phyloP scores from a whole-genome alignment of 768 basidiomycete species.

The Rhodotorula toruloides region DNA sequence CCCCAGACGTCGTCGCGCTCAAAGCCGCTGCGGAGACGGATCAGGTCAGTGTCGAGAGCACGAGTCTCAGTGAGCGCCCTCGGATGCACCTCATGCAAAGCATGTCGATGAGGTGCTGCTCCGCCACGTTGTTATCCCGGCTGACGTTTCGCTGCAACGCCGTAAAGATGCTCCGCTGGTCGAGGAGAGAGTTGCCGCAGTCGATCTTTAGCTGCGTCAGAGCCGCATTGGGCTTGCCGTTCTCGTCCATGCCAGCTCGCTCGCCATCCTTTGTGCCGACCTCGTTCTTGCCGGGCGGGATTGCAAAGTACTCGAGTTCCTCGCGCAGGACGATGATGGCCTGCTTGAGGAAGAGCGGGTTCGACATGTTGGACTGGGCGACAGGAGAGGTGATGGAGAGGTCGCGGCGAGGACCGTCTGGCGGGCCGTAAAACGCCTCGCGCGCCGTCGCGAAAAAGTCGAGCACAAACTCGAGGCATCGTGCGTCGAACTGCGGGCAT shows the following conservation, averaged over 20 bases:
- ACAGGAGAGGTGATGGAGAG: slow-evolving; percentile 24
- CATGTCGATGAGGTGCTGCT: slow-evolving; percentile 99
- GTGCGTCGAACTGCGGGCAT: slow-evolving; percentile 77
- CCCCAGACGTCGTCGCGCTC: slow-evolving; percentile 98
- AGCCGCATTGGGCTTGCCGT: slow-evolving; percentile 71
- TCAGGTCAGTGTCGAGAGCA: slow-evolving; percentile 9
- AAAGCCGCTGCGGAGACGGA: slow-evolving; percentile 65
- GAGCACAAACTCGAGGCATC: slow-evolving; percentile 90
- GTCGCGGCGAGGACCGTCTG: slow-evolving; percentile 31
- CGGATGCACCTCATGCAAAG: slow-evolving; percentile 89
- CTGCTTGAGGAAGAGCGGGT: slow-evolving; percentile 89
- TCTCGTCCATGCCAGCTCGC: slow-evolving; percentile 58
- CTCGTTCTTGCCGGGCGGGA: slow-evolving; percentile 61
- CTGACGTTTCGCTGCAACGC: slow-evolving; percentile 97
- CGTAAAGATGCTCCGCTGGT: slow-evolving; percentile 88
- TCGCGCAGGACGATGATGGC: slow-evolving; percentile 97
- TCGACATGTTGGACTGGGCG: slow-evolving; percentile 56
- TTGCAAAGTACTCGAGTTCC: slow-evolving; percentile 96
- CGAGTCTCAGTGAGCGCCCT: neutral
- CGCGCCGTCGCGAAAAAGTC: slow-evolving; percentile 84
- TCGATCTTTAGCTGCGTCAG: slow-evolving; percentile 75
- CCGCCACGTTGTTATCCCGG: slow-evolving; percentile 97
- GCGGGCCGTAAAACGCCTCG: slow-evolving; percentile 80
- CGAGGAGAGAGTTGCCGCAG: slow-evolving; percentile 81
- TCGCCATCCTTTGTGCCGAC: slow-evolving; percentile 18